phyloP scores from a whole-genome alignment of 257 asterid genomes.

The Nicotiana otophora region DNA sequence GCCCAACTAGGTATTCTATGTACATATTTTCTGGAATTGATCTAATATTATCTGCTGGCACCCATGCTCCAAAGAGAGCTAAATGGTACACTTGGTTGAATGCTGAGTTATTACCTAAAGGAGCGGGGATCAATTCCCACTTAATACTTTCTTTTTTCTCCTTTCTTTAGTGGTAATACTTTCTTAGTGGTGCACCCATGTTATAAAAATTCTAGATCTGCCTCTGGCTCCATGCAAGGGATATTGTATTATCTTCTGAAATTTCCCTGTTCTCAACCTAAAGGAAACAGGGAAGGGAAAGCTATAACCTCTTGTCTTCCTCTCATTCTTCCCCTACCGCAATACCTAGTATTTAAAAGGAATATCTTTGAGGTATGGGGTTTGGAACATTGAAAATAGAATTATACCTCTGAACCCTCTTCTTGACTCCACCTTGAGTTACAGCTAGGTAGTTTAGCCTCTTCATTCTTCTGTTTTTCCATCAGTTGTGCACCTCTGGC shows the following conservation, averaged over 20 bases:
- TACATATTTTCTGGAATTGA: too few relatives aligned
- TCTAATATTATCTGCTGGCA: too few relatives aligned
- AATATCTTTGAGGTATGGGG: not conserved
- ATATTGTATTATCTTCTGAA: not conserved
- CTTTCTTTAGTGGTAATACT: too few relatives aligned
- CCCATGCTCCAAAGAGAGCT: too few relatives aligned
- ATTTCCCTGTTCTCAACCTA: not conserved
- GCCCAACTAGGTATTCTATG: too few relatives aligned
- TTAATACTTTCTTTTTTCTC: too few relatives aligned
- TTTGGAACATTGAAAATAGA: not conserved
- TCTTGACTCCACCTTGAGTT: conserved; percentile 91
- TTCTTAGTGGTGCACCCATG: too few relatives aligned
- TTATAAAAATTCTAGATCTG: too few relatives aligned
- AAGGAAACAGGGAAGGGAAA: not conserved
- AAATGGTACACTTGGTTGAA: too few relatives aligned
- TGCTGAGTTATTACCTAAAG: too few relatives aligned
- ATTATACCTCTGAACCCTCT: conserved; percentile 83
- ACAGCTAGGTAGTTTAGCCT: conserved; percentile 70
- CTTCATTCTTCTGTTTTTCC: conserved; percentile 80
- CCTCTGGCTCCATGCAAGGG: not conserved
- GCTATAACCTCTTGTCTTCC: not conserved
- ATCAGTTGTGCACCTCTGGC: conserved; percentile 91
- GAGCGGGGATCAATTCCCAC: too few relatives aligned
- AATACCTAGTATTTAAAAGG: not conserved
- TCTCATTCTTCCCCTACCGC: not conserved